A percentile compares a stretch with the other conserved stretches of the same genome.
phyloP scores from a whole-genome alignment of 2,329 filamentous ascomycete species.

The Fusarium incarnatum region DNA sequence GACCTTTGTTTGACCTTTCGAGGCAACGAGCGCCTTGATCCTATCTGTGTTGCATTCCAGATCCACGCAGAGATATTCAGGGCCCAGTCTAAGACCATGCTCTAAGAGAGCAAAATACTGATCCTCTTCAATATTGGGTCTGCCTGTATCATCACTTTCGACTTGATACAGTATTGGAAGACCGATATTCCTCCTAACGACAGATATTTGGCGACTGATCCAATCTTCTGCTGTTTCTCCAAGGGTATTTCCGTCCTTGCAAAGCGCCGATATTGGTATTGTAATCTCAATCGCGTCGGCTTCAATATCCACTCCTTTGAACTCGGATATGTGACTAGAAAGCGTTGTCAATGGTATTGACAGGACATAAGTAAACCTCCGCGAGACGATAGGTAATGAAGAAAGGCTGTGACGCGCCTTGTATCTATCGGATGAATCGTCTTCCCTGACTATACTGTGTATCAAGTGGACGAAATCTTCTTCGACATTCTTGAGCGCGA shows the following conservation, averaged over 20 bases:
- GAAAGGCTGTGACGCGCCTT: constrained; percentile 4
- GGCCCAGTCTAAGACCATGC: not conserved
- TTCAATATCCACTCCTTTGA: not conserved
- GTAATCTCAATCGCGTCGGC: constrained; percentile 2
- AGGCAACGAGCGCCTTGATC: not conserved
- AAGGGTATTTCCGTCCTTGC: rapidly evolving
- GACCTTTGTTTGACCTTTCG: not conserved
- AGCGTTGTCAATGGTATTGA: not conserved
- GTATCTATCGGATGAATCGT: not conserved
- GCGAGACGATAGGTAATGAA: not conserved
- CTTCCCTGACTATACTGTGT: not conserved
- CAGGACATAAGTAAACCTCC: not conserved
- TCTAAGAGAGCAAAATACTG: not conserved
- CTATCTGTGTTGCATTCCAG: not conserved
- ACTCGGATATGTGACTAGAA: not conserved
- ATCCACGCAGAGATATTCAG: constrained; percentile 6
- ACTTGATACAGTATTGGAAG: constrained; percentile 4
- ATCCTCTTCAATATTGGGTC: rapidly evolving
- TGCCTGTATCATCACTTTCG: rapidly evolving
- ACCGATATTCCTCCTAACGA: not conserved
- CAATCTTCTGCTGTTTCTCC: not conserved
- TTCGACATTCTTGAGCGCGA: constrained; percentile 14
- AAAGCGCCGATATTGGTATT: not conserved
- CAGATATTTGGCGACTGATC: not conserved
- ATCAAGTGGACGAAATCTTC: constrained; percentile 8